Conservation (phyloP, 257 asterid genomes). For the Primulina huaijiensis region DNA sequence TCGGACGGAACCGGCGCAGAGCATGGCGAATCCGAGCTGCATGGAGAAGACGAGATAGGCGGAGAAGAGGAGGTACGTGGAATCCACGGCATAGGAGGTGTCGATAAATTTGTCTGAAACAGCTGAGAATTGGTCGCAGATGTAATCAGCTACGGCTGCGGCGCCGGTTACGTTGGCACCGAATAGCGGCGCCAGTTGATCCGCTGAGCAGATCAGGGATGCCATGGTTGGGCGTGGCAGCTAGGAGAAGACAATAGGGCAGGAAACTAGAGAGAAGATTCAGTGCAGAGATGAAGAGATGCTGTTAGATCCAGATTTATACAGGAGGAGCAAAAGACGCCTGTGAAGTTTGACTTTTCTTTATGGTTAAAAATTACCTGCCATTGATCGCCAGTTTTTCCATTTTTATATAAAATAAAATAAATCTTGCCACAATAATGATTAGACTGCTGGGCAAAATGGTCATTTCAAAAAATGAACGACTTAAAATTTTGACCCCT, state of each 20-base stretch:
- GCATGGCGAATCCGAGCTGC: constrained; percentile 97
- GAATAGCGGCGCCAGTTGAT: constrained; percentile 50
- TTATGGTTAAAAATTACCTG: neutral
- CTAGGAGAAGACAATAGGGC: neutral
- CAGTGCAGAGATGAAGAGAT: neutral
- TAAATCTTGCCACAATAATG: too few relatives aligned
- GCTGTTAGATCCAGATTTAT: constrained; percentile 25
- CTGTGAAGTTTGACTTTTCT: constrained; percentile 27
- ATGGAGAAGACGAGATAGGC: constrained; percentile 85
- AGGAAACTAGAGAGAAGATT: neutral
- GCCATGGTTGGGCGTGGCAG: constrained; percentile 31
- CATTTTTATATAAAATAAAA: too few relatives aligned
- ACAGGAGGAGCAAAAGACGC: neutral
- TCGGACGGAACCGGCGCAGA: constrained; percentile 92
- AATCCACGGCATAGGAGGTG: constrained; percentile 67
- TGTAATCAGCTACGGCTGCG: constrained; percentile 53
- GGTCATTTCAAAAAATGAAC: too few relatives aligned
- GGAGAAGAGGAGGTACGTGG: constrained; percentile 82
- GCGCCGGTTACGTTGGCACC: constrained; percentile 72
- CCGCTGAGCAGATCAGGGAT: constrained; percentile 40
- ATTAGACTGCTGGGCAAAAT: too few relatives aligned
- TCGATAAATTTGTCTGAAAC: constrained; percentile 45
- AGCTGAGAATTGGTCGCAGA: constrained; percentile 57
- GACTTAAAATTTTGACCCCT: neutral
- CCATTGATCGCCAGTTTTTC: too few relatives aligned